phyloP scores from a whole-genome alignment of 2,329 filamentous ascomycete genomes.

The Juglanconis oblonga region DNA sequence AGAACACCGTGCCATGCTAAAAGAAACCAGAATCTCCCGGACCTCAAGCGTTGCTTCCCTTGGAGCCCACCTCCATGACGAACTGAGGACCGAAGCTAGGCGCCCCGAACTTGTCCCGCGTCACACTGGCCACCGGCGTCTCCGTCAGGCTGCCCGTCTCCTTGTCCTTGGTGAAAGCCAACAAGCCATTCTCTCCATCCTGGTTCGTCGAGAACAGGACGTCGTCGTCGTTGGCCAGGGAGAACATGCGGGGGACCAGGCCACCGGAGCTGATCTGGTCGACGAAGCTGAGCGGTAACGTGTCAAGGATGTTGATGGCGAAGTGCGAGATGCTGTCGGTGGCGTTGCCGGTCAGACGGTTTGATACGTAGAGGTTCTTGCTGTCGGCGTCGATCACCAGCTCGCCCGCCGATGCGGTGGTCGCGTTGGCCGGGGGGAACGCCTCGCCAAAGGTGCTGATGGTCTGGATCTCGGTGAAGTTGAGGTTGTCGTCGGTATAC shows the following conservation, averaged over 20 bases:
- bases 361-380: constrained; percentile 48
- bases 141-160: constrained; percentile 28
- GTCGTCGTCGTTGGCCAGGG: constrained; percentile 32
- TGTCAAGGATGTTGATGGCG: constrained; percentile 27
- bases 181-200: constrained; percentile 36
- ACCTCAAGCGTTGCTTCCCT: constrained; percentile 4
- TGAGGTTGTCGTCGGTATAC: constrained; percentile 35
- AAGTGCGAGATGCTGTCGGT: constrained; percentile 50
- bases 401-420: constrained; percentile 42
- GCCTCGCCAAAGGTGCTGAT: constrained; percentile 39
- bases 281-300: constrained; percentile 31
- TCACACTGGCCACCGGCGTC: constrained; percentile 26
- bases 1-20: no score
- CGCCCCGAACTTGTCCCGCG: constrained; percentile 26
- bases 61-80: constrained; percentile 20
- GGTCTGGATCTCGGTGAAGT: constrained; percentile 33
- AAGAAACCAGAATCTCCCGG: no score
- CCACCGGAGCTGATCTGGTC: constrained; percentile 34
- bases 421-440: constrained; percentile 32
- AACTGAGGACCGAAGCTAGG: constrained; percentile 30
- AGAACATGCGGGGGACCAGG: constrained; percentile 45
- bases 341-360: constrained; percentile 43
- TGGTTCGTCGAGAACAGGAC: constrained; percentile 47
- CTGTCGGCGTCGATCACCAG: constrained; percentile 39
- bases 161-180: constrained; percentile 33